A percentile compares a stretch with the other conserved stretches of the same genome.
Evolutionary conservation across 1,139 yeast genomes (phyloP).

Genomic region (Protomyces inouyei): DNA sequence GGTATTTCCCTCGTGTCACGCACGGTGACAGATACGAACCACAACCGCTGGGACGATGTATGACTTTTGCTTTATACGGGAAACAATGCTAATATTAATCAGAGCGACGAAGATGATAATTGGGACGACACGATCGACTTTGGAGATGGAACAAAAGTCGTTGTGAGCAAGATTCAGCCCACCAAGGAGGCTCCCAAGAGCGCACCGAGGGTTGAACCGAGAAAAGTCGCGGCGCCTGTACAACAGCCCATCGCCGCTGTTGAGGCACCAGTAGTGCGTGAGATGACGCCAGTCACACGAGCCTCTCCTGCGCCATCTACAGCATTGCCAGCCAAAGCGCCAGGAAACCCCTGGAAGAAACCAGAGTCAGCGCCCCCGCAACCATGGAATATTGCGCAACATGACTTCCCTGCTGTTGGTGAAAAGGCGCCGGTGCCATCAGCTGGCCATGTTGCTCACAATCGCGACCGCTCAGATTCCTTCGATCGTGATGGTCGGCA

Average conservation of each 20-base stretch:
- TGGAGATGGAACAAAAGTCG: conserved; percentile 36
- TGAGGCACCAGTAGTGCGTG: not conserved
- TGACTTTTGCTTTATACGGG: not conserved
- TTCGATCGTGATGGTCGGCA: not conserved
- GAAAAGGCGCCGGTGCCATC: not conserved
- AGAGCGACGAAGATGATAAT: conserved; percentile 40
- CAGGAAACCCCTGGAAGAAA: conserved; percentile 16
- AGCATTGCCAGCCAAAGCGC: not conserved
- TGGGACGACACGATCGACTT: conserved; percentile 36
- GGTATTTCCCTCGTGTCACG: conserved; percentile 26
- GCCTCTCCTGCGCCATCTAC: not conserved
- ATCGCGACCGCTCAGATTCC: not conserved
- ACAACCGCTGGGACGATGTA: conserved; percentile 29
- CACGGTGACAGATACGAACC: conserved; percentile 8
- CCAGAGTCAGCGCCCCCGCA: not conserved
- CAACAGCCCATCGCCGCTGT: not conserved
- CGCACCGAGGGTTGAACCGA: not conserved
- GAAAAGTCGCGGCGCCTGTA: not conserved
- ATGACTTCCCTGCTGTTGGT: not conserved
- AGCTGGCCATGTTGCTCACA: not conserved
- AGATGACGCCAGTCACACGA: not conserved
- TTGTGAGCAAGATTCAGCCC: conserved; percentile 26
- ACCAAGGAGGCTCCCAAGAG: not conserved
- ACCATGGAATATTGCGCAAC: not conserved
- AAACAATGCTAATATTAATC: not conserved